Percentiles rank a stretch among this genome's conserved stretches.
These are phyloP conservation scores for Myxozyma melibiosi DNA, from an alignment of 805 yeast genomes.

Conservation along the genomic window DNA sequence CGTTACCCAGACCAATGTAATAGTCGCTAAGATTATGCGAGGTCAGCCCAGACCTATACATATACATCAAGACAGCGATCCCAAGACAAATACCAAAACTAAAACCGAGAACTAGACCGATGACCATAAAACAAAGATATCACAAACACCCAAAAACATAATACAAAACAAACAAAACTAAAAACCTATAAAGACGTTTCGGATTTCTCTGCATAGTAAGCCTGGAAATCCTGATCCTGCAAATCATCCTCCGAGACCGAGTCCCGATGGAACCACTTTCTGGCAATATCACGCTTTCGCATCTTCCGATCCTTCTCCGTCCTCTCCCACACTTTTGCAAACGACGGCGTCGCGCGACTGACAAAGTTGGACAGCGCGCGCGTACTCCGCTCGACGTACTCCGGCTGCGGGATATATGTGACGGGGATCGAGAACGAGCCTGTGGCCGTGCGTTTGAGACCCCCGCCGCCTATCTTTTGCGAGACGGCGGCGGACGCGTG, in stretches of 20 bases:
- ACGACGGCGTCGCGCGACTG: background rate
- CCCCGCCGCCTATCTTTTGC: background rate
- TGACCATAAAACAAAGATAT: no score
- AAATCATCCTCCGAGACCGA: background rate
- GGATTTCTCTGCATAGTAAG: background rate
- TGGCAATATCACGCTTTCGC: constrained; percentile 3
- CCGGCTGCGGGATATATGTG: constrained; percentile 11
- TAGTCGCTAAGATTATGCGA: no score
- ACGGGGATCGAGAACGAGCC: constrained; percentile 6
- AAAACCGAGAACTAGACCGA: no score
- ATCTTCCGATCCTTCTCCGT: background rate
- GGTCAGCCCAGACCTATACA: no score
- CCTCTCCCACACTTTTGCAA: background rate
- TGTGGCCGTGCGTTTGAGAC: background rate
- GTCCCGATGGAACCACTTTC: background rate
- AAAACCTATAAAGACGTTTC: no score
- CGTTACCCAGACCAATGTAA: no score
- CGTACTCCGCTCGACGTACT: constrained; percentile 6
- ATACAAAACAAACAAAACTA: no score
- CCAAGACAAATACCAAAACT: no score
- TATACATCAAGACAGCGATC: no score
- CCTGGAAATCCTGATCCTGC: background rate
- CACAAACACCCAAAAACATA: no score
- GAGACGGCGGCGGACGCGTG: background rate
- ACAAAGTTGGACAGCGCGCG: background rate